phyloP scores from a whole-genome alignment of 2,329 filamentous ascomycete genomes.

The Fusarium domesticum region DNA sequence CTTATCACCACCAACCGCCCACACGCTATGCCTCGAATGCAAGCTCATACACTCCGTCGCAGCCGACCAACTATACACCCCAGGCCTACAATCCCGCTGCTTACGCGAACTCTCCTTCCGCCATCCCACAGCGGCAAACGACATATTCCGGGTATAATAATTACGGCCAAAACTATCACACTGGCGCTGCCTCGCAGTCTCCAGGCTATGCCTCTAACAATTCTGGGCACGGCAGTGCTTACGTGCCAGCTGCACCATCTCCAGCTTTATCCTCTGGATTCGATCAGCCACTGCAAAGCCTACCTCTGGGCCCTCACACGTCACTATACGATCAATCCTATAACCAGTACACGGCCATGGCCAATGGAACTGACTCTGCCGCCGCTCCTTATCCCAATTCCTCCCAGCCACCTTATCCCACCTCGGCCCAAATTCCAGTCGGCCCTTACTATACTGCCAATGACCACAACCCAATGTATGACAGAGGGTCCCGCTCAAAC shows the following conservation, averaged over 20 bases:
- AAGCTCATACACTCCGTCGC: conserved; percentile 34
- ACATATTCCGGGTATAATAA: conserved; percentile 49
- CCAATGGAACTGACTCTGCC: conserved; percentile 40
- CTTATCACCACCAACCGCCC: conserved; percentile 46
- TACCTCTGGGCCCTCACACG: conserved; percentile 30
- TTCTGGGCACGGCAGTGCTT: conserved; percentile 33
- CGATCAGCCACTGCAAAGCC: conserved; percentile 41
- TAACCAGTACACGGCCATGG: conserved; percentile 36
- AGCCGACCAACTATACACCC: conserved; percentile 48
- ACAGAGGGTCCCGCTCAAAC: conserved; percentile 45
- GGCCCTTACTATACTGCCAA: conserved; percentile 48
- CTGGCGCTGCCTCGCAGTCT: conserved; percentile 33
- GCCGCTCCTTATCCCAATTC: conserved; percentile 34
- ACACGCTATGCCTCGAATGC: conserved; percentile 39
- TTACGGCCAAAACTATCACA: conserved; percentile 42
- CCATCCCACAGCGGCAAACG: conserved; percentile 48
- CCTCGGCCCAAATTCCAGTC: conserved; percentile 51
- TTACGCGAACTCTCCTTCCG: conserved; percentile 45
- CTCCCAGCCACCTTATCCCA: conserved; percentile 51
- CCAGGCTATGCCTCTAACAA: conserved; percentile 37
- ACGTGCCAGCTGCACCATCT: conserved; percentile 28
- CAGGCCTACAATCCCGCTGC: conserved; percentile 59
- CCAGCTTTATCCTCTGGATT: conserved; percentile 37
- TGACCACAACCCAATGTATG: conserved; percentile 47
- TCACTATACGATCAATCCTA: conserved; percentile 39